Conservation (phyloP, 257 asterid species). For the Knoxia roxburghii region DNA sequence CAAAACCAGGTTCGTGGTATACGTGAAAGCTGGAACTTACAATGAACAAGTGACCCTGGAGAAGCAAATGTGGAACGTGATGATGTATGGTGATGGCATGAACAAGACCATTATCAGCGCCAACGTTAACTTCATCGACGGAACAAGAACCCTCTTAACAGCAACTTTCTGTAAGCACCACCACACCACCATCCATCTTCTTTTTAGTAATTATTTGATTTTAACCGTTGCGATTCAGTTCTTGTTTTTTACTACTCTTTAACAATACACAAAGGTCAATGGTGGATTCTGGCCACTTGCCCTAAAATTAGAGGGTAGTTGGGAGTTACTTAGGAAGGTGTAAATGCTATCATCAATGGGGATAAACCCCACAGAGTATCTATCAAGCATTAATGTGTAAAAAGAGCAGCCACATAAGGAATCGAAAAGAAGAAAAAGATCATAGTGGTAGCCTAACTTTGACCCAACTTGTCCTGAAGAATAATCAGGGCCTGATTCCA, state of each 20-base stretch:
- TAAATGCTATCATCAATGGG: too few relatives aligned
- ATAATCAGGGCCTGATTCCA: not conserved
- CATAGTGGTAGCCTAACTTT: too few relatives aligned
- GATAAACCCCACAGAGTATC: too few relatives aligned
- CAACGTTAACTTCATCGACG: constrained; percentile 41
- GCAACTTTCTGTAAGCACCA: constrained; percentile 81
- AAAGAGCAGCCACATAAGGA: too few relatives aligned
- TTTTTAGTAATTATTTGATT: not conserved
- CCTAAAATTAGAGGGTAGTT: too few relatives aligned
- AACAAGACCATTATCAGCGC: constrained; percentile 44
- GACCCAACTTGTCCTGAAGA: not conserved
- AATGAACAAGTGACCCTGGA: constrained; percentile 54
- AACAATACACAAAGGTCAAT: too few relatives aligned
- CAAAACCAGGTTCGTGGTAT: constrained; percentile 38
- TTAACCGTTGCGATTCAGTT: too few relatives aligned
- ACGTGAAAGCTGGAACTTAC: constrained; percentile 55
- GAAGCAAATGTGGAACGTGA: constrained; percentile 58
- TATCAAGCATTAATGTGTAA: too few relatives aligned
- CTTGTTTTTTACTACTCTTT: too few relatives aligned
- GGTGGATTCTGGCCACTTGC: too few relatives aligned
- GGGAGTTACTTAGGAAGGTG: too few relatives aligned
- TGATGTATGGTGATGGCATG: constrained; percentile 76
- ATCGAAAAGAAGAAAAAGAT: not conserved
- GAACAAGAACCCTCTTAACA: constrained; percentile 52
- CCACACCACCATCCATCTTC: too few relatives aligned